Evolutionary conservation across 1,284 basidiomycete genomes (phyloP).

Genomic region (Papiliotrema terrestris): DNA sequence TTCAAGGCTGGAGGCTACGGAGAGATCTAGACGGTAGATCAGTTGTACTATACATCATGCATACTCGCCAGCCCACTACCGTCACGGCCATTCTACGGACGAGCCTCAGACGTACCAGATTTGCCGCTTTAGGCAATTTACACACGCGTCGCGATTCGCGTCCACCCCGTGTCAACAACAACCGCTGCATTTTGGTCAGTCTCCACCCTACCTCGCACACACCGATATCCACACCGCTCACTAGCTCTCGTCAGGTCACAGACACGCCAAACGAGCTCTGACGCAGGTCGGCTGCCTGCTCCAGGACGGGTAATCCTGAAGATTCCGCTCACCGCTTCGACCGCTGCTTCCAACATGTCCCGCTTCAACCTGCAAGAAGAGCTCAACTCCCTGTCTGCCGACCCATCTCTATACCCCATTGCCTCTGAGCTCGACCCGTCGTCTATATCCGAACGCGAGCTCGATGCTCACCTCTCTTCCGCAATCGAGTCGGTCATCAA

Average conservation of each 20-base stretch:
- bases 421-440: constrained; percentile 62
- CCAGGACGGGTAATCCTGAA: no score
- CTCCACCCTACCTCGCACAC: no score
- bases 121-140: not conserved
- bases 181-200: no score
- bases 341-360: constrained; percentile 22
- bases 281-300: no score
- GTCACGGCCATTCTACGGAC: not conserved
- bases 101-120: not conserved
- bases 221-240: no score
- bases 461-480: constrained; percentile 44
- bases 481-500: constrained; percentile 73
- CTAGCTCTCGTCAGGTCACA: no score
- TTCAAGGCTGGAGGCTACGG: constrained; percentile 69
- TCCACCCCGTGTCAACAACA: no score
- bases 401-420: constrained; percentile 60
- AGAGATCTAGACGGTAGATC: constrained; percentile 45
- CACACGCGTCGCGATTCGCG: not conserved
- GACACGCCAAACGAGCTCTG: no score
- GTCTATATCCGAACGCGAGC: constrained; percentile 50
- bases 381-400: constrained; percentile 57
- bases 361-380: constrained; percentile 73
- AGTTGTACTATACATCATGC: not conserved
- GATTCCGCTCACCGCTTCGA: no score
- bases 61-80: not conserved